Conservation (phyloP, 192 early-diverging fungal species). For the Podochytrium sp. region DNA sequence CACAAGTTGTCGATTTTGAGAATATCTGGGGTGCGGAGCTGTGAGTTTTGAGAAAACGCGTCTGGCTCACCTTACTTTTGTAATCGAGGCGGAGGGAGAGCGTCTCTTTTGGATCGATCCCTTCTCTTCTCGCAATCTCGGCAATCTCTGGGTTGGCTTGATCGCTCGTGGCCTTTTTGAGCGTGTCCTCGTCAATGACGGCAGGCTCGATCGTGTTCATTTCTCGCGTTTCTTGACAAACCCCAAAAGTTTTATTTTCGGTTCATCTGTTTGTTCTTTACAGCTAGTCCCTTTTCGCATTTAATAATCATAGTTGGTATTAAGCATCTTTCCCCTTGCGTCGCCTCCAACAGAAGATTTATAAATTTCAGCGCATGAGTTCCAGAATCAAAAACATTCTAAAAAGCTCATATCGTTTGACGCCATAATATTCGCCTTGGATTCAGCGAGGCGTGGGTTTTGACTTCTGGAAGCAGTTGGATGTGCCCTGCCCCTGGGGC, state of each 20-base stretch:
- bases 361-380: no score
- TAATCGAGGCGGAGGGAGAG: conserved; percentile 58
- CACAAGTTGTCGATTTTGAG: conserved; percentile 70
- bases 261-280: conserved; percentile 6
- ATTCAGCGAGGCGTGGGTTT: no score
- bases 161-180: conserved; percentile 62
- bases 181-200: conserved; percentile 66
- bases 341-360: no score
- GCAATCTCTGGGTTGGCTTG: conserved; percentile 60
- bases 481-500: no score
- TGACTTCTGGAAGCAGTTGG: no score
- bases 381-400: no score
- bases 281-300: not conserved
- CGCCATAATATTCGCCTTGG: no score
- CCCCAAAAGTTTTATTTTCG: not conserved
- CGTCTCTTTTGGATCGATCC: conserved; percentile 60
- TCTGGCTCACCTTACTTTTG: conserved; percentile 49
- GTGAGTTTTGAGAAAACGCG: not conserved
- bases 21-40: conserved; percentile 48
- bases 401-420: no score
- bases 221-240: not conserved
- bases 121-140: conserved; percentile 62
- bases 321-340: no score
- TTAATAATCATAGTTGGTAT: not conserved
- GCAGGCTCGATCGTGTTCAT: conserved; percentile 61